Evolutionary conservation across 345 rosid genomes (phyloP).

Genomic region (Lepidium didymum): DNA sequence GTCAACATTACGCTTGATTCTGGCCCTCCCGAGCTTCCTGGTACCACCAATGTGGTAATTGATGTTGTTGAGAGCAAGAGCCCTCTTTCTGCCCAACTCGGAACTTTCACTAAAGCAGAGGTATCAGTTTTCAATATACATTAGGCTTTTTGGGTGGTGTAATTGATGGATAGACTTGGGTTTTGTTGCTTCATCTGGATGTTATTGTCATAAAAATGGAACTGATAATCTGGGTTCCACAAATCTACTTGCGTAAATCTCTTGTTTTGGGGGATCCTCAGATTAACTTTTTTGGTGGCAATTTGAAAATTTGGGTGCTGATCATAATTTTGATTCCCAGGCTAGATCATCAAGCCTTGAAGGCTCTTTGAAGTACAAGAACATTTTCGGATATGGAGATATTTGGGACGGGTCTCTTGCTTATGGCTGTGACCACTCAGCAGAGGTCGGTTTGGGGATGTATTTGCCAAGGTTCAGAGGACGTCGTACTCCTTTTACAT

Average conservation of each 20-base stretch:
- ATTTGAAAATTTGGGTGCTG: neutral
- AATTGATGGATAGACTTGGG: neutral
- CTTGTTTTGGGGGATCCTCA: neutral
- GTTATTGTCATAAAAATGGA: neutral
- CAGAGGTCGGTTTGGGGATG: slow-evolving; percentile 78
- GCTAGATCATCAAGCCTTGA: slow-evolving; percentile 79
- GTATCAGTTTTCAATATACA: slow-evolving; percentile 26
- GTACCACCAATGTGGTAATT: slow-evolving; percentile 68
- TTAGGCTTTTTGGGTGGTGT: neutral
- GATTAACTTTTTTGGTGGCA: neutral
- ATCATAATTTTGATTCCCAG: slow-evolving; percentile 33
- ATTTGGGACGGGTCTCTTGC: slow-evolving; percentile 83
- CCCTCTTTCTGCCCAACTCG: slow-evolving; percentile 55
- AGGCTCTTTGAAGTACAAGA: slow-evolving; percentile 75
- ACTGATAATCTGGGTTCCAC: neutral
- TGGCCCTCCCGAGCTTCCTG: slow-evolving; percentile 89
- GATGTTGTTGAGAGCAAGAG: slow-evolving; percentile 58
- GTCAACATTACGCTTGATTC: slow-evolving; percentile 70
- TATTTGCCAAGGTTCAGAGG: slow-evolving; percentile 78
- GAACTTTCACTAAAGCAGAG: slow-evolving; percentile 69
- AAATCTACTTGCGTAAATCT: neutral
- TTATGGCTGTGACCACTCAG: slow-evolving; percentile 63
- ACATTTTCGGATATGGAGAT: slow-evolving; percentile 84
- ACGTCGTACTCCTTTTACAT: slow-evolving; percentile 54
- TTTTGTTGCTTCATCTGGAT: neutral